Evolutionary conservation across 1,284 basidiomycete genomes (phyloP), one percentile per base, ranked within the genome.

Genomic region (Ustilago shanxiensis): DNA sequence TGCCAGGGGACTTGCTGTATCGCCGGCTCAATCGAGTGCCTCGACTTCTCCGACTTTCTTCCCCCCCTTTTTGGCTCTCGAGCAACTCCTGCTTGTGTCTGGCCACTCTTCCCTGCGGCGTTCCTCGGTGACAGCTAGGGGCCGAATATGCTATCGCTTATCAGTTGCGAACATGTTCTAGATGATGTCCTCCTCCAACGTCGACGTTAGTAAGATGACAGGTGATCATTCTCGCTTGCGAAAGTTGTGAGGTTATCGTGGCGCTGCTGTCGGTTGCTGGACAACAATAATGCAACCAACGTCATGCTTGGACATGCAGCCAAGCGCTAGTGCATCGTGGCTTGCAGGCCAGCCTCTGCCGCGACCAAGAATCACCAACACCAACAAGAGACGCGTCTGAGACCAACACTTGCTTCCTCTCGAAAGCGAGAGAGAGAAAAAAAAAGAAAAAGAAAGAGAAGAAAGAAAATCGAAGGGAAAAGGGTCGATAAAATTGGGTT

Each of bases 321-420:
- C 41, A 44, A 44, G 41, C 41, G 41, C n/a, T 44, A n/a, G 7
- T 16, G 41, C 18, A 44, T 9, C 26, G 26, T 29, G 47, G 47
- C 47, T 49, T 49, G 47, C 47, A 49, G 47, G 22, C 47, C 1
- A n/a, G 16, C 47, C 22, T 49, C 47, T 49, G 24, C n/a, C 47
- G 8, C 47, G 24, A 45, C 2, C 20, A 3, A 37, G 14, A 37
- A 10, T 37, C 41, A 44, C 41, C 41, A 44, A 22, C 41, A 44
- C 41, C n/a, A 44, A n/a, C 7, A 16, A 37, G 35, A 37, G 44
- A 60, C 59, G 59, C 59, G 59, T 60, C 59, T 55, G 60, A 62
- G 45, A 62, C 60, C 60, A 62, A 62, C 52, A 62, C 52, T 49
- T 39, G 26, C 18, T 52, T 51, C 29, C 49, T 33, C 31, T 33